These are phyloP conservation scores for Claviceps sp. DNA, from an alignment of 2,329 filamentous ascomycete genomes.

Conservation along the genomic window DNA sequence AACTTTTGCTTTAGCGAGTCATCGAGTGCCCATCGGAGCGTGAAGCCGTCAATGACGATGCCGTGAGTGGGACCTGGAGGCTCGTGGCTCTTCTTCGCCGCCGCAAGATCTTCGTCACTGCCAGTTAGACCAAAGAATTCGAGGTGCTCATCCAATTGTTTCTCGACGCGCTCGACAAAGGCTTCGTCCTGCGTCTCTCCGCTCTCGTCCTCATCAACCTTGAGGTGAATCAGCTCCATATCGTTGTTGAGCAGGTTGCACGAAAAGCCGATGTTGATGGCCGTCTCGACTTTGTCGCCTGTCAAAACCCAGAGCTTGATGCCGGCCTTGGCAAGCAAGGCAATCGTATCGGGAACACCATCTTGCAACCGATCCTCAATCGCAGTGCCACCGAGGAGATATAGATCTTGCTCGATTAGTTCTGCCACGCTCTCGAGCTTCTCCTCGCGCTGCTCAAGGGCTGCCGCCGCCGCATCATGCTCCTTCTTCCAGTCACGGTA, in stretches of 20 bases:
- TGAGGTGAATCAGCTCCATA: constrained; percentile 90
- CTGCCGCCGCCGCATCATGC: constrained; percentile 74
- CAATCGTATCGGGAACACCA: constrained; percentile 91
- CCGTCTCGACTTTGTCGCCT: constrained; percentile 96
- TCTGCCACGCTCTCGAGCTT: constrained; percentile 86
- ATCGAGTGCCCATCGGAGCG: constrained; percentile 74
- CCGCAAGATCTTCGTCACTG: constrained; percentile 69
- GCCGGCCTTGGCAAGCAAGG: constrained; percentile 76
- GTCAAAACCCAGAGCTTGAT: constrained; percentile 99
- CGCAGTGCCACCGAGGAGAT: constrained; percentile 80
- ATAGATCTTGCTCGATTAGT: constrained; percentile 79
- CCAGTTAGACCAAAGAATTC: constrained; percentile 65
- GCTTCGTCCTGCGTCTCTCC: constrained; percentile 32
- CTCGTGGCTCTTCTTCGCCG: constrained; percentile 70
- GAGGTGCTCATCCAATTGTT: constrained; percentile 63
- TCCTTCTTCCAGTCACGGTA: constrained; percentile 76
- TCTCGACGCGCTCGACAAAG: constrained; percentile 46
- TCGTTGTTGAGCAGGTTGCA: constrained; percentile 96
- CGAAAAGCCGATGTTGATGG: constrained; percentile 99
- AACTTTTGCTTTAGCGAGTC: constrained; percentile 83
- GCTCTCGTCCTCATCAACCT: constrained; percentile 61
- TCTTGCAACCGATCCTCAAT: constrained; percentile 97
- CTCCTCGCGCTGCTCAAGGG: constrained; percentile 77
- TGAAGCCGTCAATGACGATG: constrained; percentile 88
- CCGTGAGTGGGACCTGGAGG: constrained; percentile 81